Percentiles rank a stretch among this genome's conserved stretches.
These are phyloP conservation scores for Fusarium begoniae DNA, from an alignment of 2,329 filamentous ascomycete species.

Conservation along the genomic window DNA sequence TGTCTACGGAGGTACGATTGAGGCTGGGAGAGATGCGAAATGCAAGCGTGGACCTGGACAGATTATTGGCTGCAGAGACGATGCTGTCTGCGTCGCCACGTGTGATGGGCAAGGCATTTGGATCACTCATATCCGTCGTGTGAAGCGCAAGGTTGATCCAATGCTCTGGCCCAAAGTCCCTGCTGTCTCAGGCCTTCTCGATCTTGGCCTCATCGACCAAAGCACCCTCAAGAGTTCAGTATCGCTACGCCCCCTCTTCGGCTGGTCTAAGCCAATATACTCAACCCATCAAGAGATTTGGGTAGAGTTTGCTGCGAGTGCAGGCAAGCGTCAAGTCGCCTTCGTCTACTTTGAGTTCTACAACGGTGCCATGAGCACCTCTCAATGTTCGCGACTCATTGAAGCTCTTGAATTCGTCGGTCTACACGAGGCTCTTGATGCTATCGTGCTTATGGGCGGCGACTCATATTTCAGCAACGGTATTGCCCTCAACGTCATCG, in stretches of 20 bases:
- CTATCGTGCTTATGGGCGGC: slow-evolving; percentile 23
- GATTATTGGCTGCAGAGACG: not conserved
- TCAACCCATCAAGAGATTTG: slow-evolving; percentile 11
- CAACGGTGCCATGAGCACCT: slow-evolving; percentile 28
- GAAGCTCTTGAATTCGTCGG: slow-evolving; percentile 18
- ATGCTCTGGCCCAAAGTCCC: slow-evolving; percentile 32
- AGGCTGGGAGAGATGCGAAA: not conserved
- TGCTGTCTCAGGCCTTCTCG: slow-evolving; percentile 4
- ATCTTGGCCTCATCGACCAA: not conserved
- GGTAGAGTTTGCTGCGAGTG: not conserved
- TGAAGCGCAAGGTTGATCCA: slow-evolving; percentile 25
- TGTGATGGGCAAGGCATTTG: slow-evolving; percentile 21
- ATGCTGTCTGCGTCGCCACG: slow-evolving; percentile 15
- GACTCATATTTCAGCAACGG: slow-evolving; percentile 32
- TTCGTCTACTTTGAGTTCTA: slow-evolving; percentile 30
- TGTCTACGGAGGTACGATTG: slow-evolving; percentile 16
- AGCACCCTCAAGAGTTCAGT: not conserved
- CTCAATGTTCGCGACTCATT: slow-evolving; percentile 24
- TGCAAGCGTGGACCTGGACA: not conserved
- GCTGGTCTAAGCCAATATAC: not conserved
- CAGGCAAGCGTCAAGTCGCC: slow-evolving; percentile 3
- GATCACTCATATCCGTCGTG: slow-evolving; percentile 20
- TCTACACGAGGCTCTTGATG: not conserved
- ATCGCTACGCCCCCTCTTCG: not conserved
- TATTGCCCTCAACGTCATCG: slow-evolving; percentile 30